Base-by-base conservation (phyloP, 345 rosid genomes). In the Zanthoxylum bungeanum region DNA sequence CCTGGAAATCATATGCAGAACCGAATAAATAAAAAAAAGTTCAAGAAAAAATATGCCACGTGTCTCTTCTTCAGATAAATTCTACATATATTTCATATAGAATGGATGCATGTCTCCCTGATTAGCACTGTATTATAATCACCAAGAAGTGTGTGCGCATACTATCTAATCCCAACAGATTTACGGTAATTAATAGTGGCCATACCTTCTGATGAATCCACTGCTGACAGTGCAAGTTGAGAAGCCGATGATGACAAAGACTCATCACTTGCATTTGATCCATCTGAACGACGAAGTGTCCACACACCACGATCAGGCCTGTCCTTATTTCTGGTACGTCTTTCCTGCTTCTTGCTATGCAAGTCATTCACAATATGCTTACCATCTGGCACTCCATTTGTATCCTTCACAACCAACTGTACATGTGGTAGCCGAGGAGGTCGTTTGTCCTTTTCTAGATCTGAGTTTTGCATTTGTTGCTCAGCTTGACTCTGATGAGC, bases 251-350 rank as follows among this genome's bases (percentile, higher is more conserved):
- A 80, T 36, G 81, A 77, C 60, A 83, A 73, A 21, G 84, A 78
- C 73, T 86, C 88, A 66, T 86, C 91, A 85, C 85, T 85, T 30
- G 80, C 87, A 83, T 68, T 82, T 21, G 85, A 79, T 71, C 91
- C 91, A 73, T 86, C 88, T 21, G 85, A 82, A 73, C 80, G 84
- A 25, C 79, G 85, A 77, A 89, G 85, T 60, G 91, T 75, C 93
- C 93, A 83, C 4, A 85, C 85, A 68, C 82, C 80, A 55, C 87
- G 91, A 76, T 88, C 93, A 58, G 87, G 84, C 56, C 86, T 82
- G 68, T 88, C 93, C 79, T 80, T 86, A 68, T 82, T 85, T 79
- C 87, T 80, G 47, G 76, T 46, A 37, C 85, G 85, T 68, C 77
- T 86, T 81, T 84, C 93, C 34, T 52, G 78, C 75, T 84, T 88